phyloP scores from a whole-genome alignment of 2,329 filamentous ascomycete genomes.

The Ascochyta koolunga region DNA sequence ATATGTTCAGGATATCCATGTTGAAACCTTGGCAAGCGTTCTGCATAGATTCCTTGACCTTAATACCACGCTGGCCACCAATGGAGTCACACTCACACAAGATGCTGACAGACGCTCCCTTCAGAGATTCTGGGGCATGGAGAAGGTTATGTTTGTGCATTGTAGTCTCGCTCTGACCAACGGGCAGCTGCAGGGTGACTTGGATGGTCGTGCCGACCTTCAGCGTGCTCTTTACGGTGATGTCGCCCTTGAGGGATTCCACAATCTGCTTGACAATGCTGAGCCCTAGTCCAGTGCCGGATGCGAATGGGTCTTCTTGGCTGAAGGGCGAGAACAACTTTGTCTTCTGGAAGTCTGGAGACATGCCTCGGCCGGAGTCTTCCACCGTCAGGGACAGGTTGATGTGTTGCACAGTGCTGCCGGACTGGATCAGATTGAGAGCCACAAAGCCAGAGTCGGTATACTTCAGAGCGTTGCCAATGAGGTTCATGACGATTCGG shows the following conservation, averaged over 20 bases:
- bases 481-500: conserved; percentile 44
- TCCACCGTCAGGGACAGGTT: conserved; percentile 44
- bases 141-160: conserved; percentile 20
- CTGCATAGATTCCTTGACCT: conserved; percentile 33
- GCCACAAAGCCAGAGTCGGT: conserved; percentile 41
- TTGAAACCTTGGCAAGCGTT: conserved; percentile 33
- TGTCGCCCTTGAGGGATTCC: conserved; percentile 40
- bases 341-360: conserved; percentile 38
- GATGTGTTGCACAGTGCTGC: conserved; percentile 18
- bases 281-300: conserved; percentile 44
- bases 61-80: conserved; percentile 30
- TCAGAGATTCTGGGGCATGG: conserved; percentile 24
- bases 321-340: conserved; percentile 44
- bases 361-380: conserved; percentile 47
- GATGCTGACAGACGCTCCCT: conserved; percentile 28
- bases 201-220: conserved; percentile 36
- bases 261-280: conserved; percentile 46
- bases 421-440: conserved; percentile 30
- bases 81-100: conserved; percentile 29
- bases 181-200: conserved; percentile 32
- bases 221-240: conserved; percentile 38
- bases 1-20: conserved; percentile 25
- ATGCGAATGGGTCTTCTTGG: conserved; percentile 44
- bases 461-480: conserved; percentile 47
- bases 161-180: conserved; percentile 17